A percentile compares a stretch with the other conserved stretches of the same genome.
These are phyloP conservation scores for Catunica adiposa DNA, from an alignment of 2,329 filamentous ascomycete species.

Conservation along the genomic window DNA sequence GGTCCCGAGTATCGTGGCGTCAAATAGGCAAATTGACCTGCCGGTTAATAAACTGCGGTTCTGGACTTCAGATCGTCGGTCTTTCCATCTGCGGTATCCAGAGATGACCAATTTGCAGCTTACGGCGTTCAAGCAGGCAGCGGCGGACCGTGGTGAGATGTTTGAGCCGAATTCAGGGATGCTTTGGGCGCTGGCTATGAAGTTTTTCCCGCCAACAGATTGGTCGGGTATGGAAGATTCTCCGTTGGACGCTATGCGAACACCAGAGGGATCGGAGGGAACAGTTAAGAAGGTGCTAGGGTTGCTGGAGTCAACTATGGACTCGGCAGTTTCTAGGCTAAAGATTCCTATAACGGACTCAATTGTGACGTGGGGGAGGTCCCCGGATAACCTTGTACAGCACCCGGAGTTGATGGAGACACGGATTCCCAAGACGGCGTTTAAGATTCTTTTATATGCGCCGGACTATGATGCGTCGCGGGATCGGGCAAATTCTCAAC, in stretches of 20 bases:
- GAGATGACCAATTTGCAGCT: slow-evolving; percentile 46
- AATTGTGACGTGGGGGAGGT: slow-evolving; percentile 63
- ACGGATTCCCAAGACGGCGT: slow-evolving; percentile 65
- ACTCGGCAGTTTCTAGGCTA: slow-evolving; percentile 47
- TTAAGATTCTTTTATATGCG: slow-evolving; percentile 62
- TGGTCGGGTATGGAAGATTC: background rate
- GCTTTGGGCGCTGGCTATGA: slow-evolving; percentile 41
- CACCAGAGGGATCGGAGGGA: background rate
- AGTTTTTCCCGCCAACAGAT: slow-evolving; percentile 35
- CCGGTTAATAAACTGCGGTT: slow-evolving; percentile 39
- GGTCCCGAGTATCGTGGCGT: slow-evolving; percentile 34
- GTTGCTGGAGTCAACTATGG: slow-evolving; percentile 40
- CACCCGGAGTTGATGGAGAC: slow-evolving; percentile 47
- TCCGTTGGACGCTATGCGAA: background rate
- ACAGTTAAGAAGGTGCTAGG: slow-evolving; percentile 14
- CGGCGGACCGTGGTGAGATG: slow-evolving; percentile 31
- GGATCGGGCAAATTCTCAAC: slow-evolving; percentile 32
- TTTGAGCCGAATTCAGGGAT: slow-evolving; percentile 36
- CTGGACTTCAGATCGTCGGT: slow-evolving; percentile 39
- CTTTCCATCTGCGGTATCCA: slow-evolving; percentile 46
- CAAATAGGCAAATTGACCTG: slow-evolving; percentile 40
- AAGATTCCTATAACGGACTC: slow-evolving; percentile 49
- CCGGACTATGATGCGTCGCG: slow-evolving; percentile 45
- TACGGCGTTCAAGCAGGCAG: slow-evolving; percentile 37
- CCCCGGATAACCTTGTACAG: slow-evolving; percentile 47